Base-by-base conservation (phyloP, 164 flowering plant species). In the Kingdonia uniflora region DNA sequence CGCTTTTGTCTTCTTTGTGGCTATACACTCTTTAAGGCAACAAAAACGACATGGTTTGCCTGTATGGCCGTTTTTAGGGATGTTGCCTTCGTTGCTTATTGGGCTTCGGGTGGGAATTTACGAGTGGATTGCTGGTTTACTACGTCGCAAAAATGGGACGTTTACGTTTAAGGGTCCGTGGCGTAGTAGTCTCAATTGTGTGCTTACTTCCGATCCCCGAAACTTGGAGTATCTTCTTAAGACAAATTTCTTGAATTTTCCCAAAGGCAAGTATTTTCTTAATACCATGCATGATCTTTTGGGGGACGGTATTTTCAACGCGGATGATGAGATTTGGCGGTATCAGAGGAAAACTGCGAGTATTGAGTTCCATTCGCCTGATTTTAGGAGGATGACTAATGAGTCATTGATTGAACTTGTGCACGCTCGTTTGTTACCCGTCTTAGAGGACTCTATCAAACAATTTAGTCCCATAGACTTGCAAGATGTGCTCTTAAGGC, bases 261-360 rank as follows among this genome's bases (percentile, higher is more conserved):
- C 95, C 0, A 89, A 89, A 61, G 95, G 95, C 0, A 61, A 63
- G 19, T 73, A 72, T 51, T 86, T 72, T 55, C 54, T 76, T 1
- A 84, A 84, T 55, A 62, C 81, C 24, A 75, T 89, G 24, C 10
- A 44, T 0, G 90, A 89, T 20, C 63, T 89, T 17, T 82, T 89
- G 10, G 92, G 95, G 0, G 65, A 67, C 37, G 97, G 95, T 6
- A 84, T 89, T 29, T 89, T 89, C 57, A 85, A 81, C 50, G 81
- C 75, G 11, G 97, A 89, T 29, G 80, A 67, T 1, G 79, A 76
- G 2, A 16, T 17, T 11, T 89, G 97, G 95, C 68, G 68, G 69
- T 64, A 57, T 13, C 90, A 85, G 55, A 50, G 95, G 12, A 62
- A 71, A 42, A 52, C 73, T 0, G 84, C 80, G 0, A 78, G 66